Conservation (phyloP, 306 rosid species). For the Geum urbanum region DNA sequence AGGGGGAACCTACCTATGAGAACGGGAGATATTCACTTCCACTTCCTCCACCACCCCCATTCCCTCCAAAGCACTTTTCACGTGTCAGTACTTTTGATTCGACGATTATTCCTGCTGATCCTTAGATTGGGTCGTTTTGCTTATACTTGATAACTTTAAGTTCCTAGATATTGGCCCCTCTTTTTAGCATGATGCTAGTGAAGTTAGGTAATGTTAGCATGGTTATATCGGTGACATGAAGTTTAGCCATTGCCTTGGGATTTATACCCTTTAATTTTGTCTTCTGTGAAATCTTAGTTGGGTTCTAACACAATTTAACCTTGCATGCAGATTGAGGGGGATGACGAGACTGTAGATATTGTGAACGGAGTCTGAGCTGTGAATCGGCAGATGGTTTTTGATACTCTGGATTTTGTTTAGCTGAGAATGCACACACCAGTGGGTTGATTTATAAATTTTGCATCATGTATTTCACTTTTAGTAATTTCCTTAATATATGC, state of each 20-base stretch:
- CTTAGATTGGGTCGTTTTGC: not conserved
- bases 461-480: not conserved
- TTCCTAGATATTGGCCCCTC: not conserved
- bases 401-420: not conserved
- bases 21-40: slow-evolving; percentile 15
- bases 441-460: not conserved
- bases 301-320: slow-evolving; percentile 24
- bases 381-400: not conserved
- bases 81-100: slow-evolving; percentile 43
- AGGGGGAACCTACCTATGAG: slow-evolving; percentile 37
- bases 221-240: not conserved
- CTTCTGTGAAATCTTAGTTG: not conserved
- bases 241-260: not conserved
- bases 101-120: not conserved
- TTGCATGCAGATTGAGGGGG: slow-evolving; percentile 61
- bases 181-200: too few species aligned
- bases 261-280: not conserved
- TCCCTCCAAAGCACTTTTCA: slow-evolving; percentile 43
- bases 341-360: slow-evolving; percentile 48
- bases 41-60: slow-evolving; percentile 58
- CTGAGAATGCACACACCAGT: not conserved
- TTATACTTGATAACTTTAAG: not conserved
- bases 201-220: too few species aligned
- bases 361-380: slow-evolving; percentile 38
- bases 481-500: not conserved